Base-by-base conservation (phyloP, 768 basidiomycete genomes). In the Tephrocybe rancida region DNA sequence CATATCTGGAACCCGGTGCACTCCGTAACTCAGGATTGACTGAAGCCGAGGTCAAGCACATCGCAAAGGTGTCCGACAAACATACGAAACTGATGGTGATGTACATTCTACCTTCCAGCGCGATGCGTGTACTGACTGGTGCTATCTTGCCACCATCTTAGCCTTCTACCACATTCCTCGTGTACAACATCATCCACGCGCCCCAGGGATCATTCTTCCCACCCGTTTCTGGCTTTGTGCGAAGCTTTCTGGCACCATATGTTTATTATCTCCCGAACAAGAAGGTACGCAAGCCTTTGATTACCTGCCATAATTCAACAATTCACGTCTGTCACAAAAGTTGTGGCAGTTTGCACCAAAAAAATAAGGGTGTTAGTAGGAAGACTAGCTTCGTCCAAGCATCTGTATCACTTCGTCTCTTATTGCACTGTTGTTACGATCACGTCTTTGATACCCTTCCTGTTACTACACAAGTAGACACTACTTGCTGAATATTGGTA, bases 11-110 rank as follows among this genome's bases (percentile, higher is more conserved):
- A 7, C 61, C 58, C 2, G 49, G 46, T 19, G 50, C 51, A 48
- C 19, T 60, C 34, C 55, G 61, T 32, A 59, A 55, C 7, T 60
- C 61, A 14, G 61, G 58, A 18, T 29, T 60, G 14, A 60, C 55
- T 24, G 50, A 57, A 54, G 56, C 34, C 10, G 55, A 62, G 50
- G 53, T 60, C 11, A 54, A 57, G 24, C 52, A 57, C 39, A 60
- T 61, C n/a, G 51, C 58, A 2, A 49, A 21, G 24, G 52, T 60
- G 29, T 56, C 58, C 3, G 59, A 59, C 25, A 60, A 50, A 37
- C 55, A 60, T 30, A 62, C 60, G 61, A 59, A 57, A 39, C 54
- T 55, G 4, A 59, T 62, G 58, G 61, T 60, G 16, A 42, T 46
- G 11, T 8, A 18, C n/a, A 5, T n/a, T 19, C n/a, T n/a, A n/a